phyloP scores from a whole-genome alignment of 345 rosid genomes.

The Brassica rapa region DNA sequence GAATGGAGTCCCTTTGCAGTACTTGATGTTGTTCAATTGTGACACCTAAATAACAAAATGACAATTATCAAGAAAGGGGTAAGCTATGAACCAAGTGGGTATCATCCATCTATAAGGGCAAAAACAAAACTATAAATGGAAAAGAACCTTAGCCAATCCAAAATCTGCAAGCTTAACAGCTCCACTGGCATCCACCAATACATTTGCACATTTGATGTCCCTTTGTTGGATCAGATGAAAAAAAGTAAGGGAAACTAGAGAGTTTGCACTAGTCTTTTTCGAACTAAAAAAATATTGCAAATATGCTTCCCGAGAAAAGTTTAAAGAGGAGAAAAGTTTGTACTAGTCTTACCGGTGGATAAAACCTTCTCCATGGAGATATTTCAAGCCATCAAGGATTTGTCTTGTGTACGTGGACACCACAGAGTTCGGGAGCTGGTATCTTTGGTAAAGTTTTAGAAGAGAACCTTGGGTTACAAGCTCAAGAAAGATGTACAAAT shows the following conservation, averaged over 20 bases:
- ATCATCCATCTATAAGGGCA: not conserved
- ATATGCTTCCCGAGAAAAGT: no score
- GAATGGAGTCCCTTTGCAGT: constrained; percentile 77
- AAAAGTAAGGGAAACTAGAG: constrained; percentile 5
- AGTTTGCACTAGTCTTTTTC: not conserved
- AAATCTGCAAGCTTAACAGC: constrained; percentile 92
- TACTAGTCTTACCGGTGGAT: constrained; percentile 65
- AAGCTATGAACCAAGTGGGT: not conserved
- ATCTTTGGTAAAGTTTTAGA: constrained; percentile 55
- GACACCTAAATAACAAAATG: constrained; percentile 60
- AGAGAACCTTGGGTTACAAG: constrained; percentile 80
- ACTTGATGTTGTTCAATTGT: constrained; percentile 69
- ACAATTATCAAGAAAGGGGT: not conserved
- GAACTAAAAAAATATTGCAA: no score
- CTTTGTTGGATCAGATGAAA: constrained; percentile 42
- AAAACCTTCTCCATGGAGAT: constrained; percentile 76
- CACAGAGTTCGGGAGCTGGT: constrained; percentile 62
- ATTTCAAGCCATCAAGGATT: constrained; percentile 74
- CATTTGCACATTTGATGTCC: constrained; percentile 92
- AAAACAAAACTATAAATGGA: not conserved
- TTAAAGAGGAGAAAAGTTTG: not conserved
- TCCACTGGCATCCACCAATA: constrained; percentile 79
- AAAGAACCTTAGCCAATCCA: constrained; percentile 89
- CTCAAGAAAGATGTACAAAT: constrained; percentile 85
- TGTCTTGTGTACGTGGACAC: constrained; percentile 58